Base-by-base conservation (phyloP, 2,329 filamentous ascomycete species). In the Septoria petroselini region DNA sequence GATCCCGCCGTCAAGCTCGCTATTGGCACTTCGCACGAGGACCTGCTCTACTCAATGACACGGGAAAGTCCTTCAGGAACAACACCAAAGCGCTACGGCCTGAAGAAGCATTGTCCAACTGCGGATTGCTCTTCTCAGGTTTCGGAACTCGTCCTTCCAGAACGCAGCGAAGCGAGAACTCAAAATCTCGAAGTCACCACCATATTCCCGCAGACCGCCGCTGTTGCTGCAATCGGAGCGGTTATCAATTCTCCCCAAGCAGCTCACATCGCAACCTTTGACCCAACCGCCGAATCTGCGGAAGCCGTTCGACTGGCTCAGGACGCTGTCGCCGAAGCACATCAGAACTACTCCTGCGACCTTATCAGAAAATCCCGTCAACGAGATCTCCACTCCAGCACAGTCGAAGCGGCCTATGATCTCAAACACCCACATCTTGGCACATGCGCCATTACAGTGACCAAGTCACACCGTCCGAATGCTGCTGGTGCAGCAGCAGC, bases 331-430 rank as follows among this genome's bases (percentile, higher is more conserved):
- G 74, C 83, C 3, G 74, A 76, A 50, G 79, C 83, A 27, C 85
- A 85, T 0, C 81, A 86, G 64, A 76, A 79, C 25, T 85, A 89
- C 68, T 83, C 81, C 58, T 86, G 82, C 18, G 77, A 83, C 2
- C 77, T 91, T 2, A 80, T 86, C n/a, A 89, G 84, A 79, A 67
- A 62, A n/a, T 59, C 69, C 11, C 64, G 68, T 8, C 58, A 65
- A 19, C 53, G 58, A 19, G 55, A 62, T 38, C 54, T 49, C 30
- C 50, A 61, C 7, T 41, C 37, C 12, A 59, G 61, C 35, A 50
- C 58, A 4, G 57, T 62, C 17, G 61, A 56, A 2, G 71, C 72
- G 2, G 65, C 64, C 3, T 76, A 77, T 54, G 67, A 69, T 19
- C 64, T 77, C 1, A 67, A 71, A 17, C 74, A 77, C 54, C 72